phyloP scores from a whole-genome alignment of 352 stramenopile genomes.

The Globisporangium radiosum region DNA sequence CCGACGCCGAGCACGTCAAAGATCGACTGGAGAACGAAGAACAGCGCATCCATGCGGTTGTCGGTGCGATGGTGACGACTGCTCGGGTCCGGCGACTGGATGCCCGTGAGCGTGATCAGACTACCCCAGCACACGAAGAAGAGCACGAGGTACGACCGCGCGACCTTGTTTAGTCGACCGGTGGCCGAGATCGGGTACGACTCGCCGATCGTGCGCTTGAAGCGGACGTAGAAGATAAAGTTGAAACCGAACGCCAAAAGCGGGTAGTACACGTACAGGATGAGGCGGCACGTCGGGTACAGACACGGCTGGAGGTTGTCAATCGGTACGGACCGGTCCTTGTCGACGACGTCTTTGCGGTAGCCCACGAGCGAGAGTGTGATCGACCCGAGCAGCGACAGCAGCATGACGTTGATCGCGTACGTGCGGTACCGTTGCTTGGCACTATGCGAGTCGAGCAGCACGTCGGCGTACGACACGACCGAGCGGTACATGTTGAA shows the following conservation, averaged over 20 bases:
- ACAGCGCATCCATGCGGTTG: slow-evolving; percentile 21
- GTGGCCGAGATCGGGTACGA: slow-evolving; percentile 66
- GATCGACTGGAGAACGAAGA: slow-evolving; percentile 52
- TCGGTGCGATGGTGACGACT: background rate
- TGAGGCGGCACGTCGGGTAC: slow-evolving; percentile 57
- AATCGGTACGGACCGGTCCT: background rate
- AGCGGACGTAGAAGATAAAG: slow-evolving; percentile 74
- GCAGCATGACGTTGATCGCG: slow-evolving; percentile 59
- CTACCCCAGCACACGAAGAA: slow-evolving; percentile 75
- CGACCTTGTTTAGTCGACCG: slow-evolving; percentile 56
- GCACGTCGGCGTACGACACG: slow-evolving; percentile 65
- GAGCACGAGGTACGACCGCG: slow-evolving; percentile 57
- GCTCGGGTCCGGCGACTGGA: slow-evolving; percentile 27
- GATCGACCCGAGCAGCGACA: slow-evolving; percentile 52
- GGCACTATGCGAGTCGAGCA: slow-evolving; percentile 59
- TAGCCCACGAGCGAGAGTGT: slow-evolving; percentile 56
- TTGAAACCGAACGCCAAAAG: slow-evolving; percentile 67
- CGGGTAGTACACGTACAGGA: slow-evolving; percentile 76
- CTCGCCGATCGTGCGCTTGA: slow-evolving; percentile 67
- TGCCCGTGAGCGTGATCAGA: slow-evolving; percentile 52
- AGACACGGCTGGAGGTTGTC: slow-evolving; percentile 56
- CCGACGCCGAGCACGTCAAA: slow-evolving; percentile 65
- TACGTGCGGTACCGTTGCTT: slow-evolving; percentile 54
- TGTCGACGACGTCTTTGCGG: slow-evolving; percentile 25
- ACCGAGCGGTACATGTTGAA: slow-evolving; percentile 81